phyloP scores from a whole-genome alignment of 2,329 filamentous ascomycete genomes.

The Samsoniella hepiali region DNA sequence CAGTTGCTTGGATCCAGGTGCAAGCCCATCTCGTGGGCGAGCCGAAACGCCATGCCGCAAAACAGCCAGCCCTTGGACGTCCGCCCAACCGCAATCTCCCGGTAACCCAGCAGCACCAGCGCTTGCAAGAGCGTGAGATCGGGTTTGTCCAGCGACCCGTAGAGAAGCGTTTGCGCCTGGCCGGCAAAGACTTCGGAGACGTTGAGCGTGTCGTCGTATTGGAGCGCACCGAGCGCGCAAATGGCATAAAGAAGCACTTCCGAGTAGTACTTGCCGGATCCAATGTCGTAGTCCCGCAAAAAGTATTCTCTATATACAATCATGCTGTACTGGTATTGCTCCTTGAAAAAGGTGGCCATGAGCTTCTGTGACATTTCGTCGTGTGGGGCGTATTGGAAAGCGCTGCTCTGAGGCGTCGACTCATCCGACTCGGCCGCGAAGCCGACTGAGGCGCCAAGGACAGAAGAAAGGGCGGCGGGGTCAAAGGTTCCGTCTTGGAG shows the following conservation, averaged over 20 bases:
- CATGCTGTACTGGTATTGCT: conserved; percentile 49
- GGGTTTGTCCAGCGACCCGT: conserved; percentile 42
- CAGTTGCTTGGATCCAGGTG: conserved; percentile 51
- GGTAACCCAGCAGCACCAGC: conserved; percentile 43
- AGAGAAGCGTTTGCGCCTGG: conserved; percentile 44
- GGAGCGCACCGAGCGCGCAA: conserved; percentile 47
- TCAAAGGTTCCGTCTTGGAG: conserved; percentile 16
- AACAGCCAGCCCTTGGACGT: conserved; percentile 50
- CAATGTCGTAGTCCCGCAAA: conserved; percentile 46
- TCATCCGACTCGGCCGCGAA: conserved; percentile 18
- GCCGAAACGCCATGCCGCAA: conserved; percentile 49
- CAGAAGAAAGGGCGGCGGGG: conserved; percentile 11
- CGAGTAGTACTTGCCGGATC: conserved; percentile 46
- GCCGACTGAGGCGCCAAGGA: conserved; percentile 12
- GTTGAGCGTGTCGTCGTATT: conserved; percentile 38
- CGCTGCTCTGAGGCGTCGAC: conserved; percentile 19
- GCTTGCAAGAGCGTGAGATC: conserved; percentile 47
- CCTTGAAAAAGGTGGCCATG: conserved; percentile 47
- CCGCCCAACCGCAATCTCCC: conserved; percentile 46
- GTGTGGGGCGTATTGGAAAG: conserved; percentile 40
- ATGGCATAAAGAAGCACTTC: conserved; percentile 48
- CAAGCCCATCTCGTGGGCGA: conserved; percentile 51
- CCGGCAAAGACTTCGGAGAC: conserved; percentile 43
- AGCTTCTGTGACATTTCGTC: conserved; percentile 43
- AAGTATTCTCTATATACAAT: conserved; percentile 50